phyloP scores from a whole-genome alignment of 1,284 basidiomycete genomes.

The Melampsora allii-populina region DNA sequence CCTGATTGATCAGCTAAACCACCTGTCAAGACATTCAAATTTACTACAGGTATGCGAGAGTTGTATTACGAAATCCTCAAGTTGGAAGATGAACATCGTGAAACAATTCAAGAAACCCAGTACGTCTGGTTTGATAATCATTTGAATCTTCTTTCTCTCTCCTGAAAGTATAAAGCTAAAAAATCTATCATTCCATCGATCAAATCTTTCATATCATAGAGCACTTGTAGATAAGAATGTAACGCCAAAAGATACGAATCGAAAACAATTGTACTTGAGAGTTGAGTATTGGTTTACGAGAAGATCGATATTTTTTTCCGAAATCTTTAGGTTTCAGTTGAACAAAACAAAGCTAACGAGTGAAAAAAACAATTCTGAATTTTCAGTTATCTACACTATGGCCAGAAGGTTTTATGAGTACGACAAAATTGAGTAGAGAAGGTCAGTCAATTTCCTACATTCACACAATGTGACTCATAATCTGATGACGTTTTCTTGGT shows the following conservation, averaged over 20 bases:
- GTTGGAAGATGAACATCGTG: slow-evolving; percentile 31
- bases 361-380: not conserved
- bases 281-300: slow-evolving; percentile 9
- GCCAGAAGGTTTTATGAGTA: slow-evolving; percentile 43
- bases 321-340: not conserved
- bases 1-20: slow-evolving; percentile 17
- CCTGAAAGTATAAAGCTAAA: not conserved
- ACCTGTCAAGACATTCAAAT: slow-evolving; percentile 23
- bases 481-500: too few species aligned
- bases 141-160: not conserved
- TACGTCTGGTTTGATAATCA: slow-evolving; percentile 1
- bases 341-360: not conserved
- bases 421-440: slow-evolving; percentile 23
- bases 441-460: not conserved
- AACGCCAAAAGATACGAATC: slow-evolving; percentile 31
- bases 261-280: slow-evolving; percentile 37
- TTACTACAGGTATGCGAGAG: slow-evolving; percentile 17
- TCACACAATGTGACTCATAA: too few species aligned
- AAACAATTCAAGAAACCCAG: slow-evolving; percentile 37
- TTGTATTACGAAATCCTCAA: slow-evolving; percentile 34
- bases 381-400: slow-evolving; percentile 32
- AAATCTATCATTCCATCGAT: not conserved
- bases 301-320: not conserved
- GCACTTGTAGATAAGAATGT: slow-evolving; percentile 39
- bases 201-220: not conserved